These are phyloP conservation scores for Blastomyces percursus DNA, from an alignment of 2,329 filamentous ascomycete species.

Conservation along the genomic window DNA sequence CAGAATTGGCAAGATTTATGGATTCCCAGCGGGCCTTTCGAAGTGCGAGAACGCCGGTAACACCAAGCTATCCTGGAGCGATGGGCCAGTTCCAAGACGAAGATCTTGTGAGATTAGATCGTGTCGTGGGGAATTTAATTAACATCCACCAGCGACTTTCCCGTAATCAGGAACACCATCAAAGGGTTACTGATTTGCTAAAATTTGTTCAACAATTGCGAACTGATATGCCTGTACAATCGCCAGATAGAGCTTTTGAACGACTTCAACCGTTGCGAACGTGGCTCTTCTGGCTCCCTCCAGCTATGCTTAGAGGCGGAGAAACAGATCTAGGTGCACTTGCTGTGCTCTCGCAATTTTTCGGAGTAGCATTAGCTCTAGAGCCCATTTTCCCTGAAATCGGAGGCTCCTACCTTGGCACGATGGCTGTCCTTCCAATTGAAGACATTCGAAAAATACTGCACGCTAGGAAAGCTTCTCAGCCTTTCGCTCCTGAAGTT, in stretches of 20 bases:
- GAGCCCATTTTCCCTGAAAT: constrained; percentile 89
- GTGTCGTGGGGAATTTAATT: constrained; percentile 53
- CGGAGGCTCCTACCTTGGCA: constrained; percentile 77
- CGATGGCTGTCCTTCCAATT: constrained; percentile 65
- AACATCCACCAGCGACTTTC: constrained; percentile 51
- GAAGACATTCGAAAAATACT: constrained; percentile 76
- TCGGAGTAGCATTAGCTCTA: constrained; percentile 74
- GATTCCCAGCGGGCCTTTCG: constrained; percentile 32
- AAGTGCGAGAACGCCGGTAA: constrained; percentile 25
- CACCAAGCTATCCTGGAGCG: constrained; percentile 21
- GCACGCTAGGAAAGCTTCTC: constrained; percentile 54
- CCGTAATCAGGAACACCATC: constrained; percentile 57
- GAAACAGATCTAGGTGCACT: constrained; percentile 66
- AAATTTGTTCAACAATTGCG: constrained; percentile 62
- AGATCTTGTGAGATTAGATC: constrained; percentile 57
- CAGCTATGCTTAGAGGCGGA: constrained; percentile 67
- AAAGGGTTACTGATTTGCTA: constrained; percentile 57
- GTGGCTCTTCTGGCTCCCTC: constrained; percentile 94
- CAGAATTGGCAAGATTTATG: constrained; percentile 43
- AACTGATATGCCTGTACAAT: constrained; percentile 57
- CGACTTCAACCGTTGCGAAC: constrained; percentile 77
- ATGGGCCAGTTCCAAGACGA: constrained; percentile 43
- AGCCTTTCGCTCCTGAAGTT: constrained; percentile 46
- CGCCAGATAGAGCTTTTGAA: constrained; percentile 76
- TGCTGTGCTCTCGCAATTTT: constrained; percentile 80